Conservation (phyloP, 306 rosid species). For the Senna siamea region DNA sequence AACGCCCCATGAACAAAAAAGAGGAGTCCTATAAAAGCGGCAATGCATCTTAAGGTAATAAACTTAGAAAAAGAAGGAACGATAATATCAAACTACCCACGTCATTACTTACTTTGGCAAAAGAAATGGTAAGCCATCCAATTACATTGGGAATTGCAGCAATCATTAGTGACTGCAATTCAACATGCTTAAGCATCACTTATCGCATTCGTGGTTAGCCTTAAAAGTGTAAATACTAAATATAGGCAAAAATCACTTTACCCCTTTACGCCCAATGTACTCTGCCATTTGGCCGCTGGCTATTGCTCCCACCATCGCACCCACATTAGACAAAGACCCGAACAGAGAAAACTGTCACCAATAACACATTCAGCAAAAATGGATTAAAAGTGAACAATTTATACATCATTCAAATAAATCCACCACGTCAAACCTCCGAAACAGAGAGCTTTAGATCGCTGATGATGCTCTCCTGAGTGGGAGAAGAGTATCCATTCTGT, state of each 20-base stretch:
- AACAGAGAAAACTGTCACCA: conserved; percentile 65
- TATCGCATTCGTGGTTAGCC: not conserved
- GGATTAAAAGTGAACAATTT: not conserved
- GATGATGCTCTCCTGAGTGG: conserved; percentile 65
- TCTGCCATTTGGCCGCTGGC: conserved; percentile 84
- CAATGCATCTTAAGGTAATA: not conserved
- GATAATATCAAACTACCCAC: conserved; percentile 4
- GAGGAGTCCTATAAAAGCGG: conserved; percentile 65
- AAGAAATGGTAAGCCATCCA: conserved; percentile 82
- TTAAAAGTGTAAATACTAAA: not conserved
- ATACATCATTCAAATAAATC: not conserved
- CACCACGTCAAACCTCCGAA: conserved; percentile 59
- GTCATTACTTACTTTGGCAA: conserved; percentile 59
- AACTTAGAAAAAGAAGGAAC: not conserved
- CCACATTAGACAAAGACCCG: conserved; percentile 77
- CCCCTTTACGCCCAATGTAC: conserved; percentile 85
- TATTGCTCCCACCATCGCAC: conserved; percentile 88
- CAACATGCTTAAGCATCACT: conserved; percentile 25
- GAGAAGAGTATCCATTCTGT: conserved; percentile 88
- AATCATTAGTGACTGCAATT: conserved; percentile 74
- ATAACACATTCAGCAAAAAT: conserved; percentile 17
- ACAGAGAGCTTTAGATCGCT: conserved; percentile 68
- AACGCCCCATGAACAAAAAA: conserved; percentile 80
- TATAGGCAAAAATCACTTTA: conserved; percentile 31
- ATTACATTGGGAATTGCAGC: conserved; percentile 75